Evolutionary conservation across 148 eudicot species (phyloP), one percentile per base, ranked within the genome.

Genomic region (Chenopodium suecicum): DNA sequence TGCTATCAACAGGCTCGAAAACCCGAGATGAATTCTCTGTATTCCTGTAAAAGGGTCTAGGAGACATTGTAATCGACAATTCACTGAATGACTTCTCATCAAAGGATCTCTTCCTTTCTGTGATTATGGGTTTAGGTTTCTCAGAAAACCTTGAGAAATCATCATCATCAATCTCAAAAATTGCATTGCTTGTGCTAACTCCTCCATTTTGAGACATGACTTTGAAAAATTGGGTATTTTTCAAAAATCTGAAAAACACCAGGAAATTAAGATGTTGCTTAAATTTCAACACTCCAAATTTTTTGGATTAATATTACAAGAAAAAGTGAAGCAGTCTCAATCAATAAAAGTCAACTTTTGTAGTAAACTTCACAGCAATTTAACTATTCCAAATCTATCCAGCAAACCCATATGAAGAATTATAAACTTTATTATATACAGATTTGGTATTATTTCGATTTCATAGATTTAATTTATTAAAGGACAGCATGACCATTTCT

Each of bases 41-140:
- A 58, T 83, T 90, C 73, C 87, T 85, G 73, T 88, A 92, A 22
- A 89, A 88, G 23, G 85, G 88, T 48, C 90, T 87, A 4, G 94
- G 92, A 27, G 97, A 92, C 86, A 81, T 75, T 4, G 93, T 81
- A 25, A 91, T 90, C 2, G 94, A 92, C 86, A 92, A 60, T 58
- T 91, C 96, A 80, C 89, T 90, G 73, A 92, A 91, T 12, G 98
- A 94, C 82, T 88, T 92, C 86, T 92, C 96, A 76, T 87, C 96
- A 73, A 89, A 92, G 20, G 96, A 92, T 78, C 89, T 75, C 80
- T 91, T 91, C 86, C 96, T 89, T 79, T 94, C 98, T n/a, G 86
- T 91, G 74, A 82, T 89, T 37, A 91, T 76, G 3, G 91, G 86
- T 52, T 85, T 85, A 1, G 93, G 94, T 66, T 73, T 89, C 69